phyloP scores from a whole-genome alignment of 192 early-diverging fungal species.

The Chytriomyces confervae region DNA sequence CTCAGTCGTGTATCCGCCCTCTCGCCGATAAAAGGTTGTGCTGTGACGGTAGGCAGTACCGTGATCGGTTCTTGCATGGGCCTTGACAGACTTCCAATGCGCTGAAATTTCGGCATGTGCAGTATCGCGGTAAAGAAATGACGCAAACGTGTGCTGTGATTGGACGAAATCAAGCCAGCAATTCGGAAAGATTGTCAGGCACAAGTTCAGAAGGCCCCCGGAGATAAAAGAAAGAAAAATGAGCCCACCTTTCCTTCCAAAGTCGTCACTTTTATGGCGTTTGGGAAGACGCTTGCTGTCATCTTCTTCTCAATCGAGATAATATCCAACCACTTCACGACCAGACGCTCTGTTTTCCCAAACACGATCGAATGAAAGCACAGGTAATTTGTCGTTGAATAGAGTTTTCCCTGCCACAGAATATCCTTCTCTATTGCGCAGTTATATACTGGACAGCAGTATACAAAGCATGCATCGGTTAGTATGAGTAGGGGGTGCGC shows the following conservation, averaged over 20 bases:
- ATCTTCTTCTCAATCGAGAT: slow-evolving; percentile 83
- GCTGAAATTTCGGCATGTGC: slow-evolving; percentile 50
- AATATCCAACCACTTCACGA: slow-evolving; percentile 78
- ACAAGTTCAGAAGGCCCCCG: background rate
- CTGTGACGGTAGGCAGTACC: no score
- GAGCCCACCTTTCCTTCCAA: slow-evolving; percentile 58
- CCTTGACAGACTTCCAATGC: slow-evolving; percentile 47
- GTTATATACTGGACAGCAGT: slow-evolving; percentile 3
- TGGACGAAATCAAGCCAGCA: background rate
- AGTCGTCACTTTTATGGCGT: slow-evolving; percentile 85
- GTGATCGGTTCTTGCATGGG: background rate
- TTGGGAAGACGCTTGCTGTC: slow-evolving; percentile 85
- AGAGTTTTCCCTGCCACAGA: slow-evolving; percentile 82
- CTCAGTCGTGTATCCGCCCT: no score
- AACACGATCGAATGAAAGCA: slow-evolving; percentile 91
- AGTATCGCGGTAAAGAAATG: slow-evolving; percentile 82
- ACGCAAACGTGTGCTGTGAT: slow-evolving; percentile 78
- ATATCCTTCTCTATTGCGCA: slow-evolving; percentile 92
- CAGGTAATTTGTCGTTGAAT: slow-evolving; percentile 78
- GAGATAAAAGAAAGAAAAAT: background rate
- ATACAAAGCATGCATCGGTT: background rate
- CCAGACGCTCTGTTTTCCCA: slow-evolving; percentile 79
- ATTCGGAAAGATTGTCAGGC: background rate
- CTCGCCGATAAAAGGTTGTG: no score
- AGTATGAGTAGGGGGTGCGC: background rate